These are phyloP conservation scores for Cryptosporidium muris DNA, from an alignment of 169 alveolate genomes.

Conservation along the genomic window DNA sequence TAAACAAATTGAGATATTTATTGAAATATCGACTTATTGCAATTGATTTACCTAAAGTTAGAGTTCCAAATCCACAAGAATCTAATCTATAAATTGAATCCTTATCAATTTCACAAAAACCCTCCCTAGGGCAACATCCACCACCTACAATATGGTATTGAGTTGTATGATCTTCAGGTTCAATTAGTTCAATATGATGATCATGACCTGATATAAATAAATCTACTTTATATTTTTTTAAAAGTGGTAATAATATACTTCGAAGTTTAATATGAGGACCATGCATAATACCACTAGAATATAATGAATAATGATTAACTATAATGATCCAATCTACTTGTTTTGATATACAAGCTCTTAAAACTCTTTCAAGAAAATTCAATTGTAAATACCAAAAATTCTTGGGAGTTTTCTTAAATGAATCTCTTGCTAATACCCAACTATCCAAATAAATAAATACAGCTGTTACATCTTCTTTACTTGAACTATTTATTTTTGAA, in stretches of 20 bases:
- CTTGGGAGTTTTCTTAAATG: conserved; percentile 55
- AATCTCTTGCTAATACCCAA: conserved; percentile 43
- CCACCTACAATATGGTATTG: conserved; percentile 42
- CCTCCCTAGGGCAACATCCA: conserved; percentile 34
- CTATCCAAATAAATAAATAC: conserved; percentile 48
- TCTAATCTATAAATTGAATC: conserved; percentile 37
- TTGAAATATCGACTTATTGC: not conserved
- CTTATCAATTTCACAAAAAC: conserved; percentile 21
- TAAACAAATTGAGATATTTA: no score
- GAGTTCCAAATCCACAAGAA: conserved; percentile 24
- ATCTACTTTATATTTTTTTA: conserved; percentile 56
- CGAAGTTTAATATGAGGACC: conserved; percentile 53
- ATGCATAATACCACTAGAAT: conserved; percentile 46
- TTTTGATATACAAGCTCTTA: conserved; percentile 25
- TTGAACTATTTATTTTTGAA: not conserved
- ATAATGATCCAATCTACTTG: conserved; percentile 54
- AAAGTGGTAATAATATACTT: conserved; percentile 32
- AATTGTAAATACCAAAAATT: conserved; percentile 32
- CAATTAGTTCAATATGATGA: conserved; percentile 43
- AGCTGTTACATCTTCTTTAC: conserved; percentile 27
- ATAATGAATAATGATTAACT: conserved; percentile 62
- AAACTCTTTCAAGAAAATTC: conserved; percentile 27
- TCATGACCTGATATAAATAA: conserved; percentile 53
- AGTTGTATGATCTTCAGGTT: conserved; percentile 23
- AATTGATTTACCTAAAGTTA: conserved; percentile 50